phyloP scores from a whole-genome alignment of 2,329 filamentous ascomycete species.

The Coniella vitis region DNA sequence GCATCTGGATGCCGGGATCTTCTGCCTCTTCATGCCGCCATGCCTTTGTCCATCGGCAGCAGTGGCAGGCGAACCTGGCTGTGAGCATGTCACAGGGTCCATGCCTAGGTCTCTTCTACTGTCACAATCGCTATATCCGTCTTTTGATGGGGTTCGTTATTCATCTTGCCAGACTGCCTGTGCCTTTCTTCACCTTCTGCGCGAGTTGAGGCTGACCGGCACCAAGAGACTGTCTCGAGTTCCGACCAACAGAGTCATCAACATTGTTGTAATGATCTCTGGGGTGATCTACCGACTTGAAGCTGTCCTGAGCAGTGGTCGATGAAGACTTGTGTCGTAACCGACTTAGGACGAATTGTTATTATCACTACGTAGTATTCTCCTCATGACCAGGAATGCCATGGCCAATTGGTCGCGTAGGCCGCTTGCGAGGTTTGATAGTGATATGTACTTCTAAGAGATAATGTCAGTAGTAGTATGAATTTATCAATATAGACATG shows the following conservation, averaged over 20 bases:
- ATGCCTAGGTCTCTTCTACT: background rate
- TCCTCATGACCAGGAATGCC: background rate
- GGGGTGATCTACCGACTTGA: background rate
- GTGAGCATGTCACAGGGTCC: background rate
- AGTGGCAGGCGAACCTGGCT: background rate
- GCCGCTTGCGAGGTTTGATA: background rate
- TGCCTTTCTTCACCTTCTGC: background rate
- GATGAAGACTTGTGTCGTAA: background rate
- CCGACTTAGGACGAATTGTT: background rate
- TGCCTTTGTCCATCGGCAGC: background rate
- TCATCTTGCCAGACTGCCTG: background rate
- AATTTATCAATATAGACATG: too few species aligned
- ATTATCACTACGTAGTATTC: background rate
- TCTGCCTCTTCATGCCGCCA: background rate
- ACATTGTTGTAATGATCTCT: background rate
- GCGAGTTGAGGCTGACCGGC: background rate
- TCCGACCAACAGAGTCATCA: background rate
- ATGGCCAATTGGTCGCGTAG: background rate
- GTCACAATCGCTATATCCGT: background rate
- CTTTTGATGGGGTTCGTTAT: background rate
- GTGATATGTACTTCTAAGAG: background rate
- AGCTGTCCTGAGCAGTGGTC: background rate
- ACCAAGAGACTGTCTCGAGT: background rate
- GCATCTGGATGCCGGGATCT: background rate
- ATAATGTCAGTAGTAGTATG: background rate